A percentile compares a stretch with the other conserved stretches of the same genome.
phyloP scores from a whole-genome alignment of 106 monocot genomes.

The Phalaenopsis aphrodite region DNA sequence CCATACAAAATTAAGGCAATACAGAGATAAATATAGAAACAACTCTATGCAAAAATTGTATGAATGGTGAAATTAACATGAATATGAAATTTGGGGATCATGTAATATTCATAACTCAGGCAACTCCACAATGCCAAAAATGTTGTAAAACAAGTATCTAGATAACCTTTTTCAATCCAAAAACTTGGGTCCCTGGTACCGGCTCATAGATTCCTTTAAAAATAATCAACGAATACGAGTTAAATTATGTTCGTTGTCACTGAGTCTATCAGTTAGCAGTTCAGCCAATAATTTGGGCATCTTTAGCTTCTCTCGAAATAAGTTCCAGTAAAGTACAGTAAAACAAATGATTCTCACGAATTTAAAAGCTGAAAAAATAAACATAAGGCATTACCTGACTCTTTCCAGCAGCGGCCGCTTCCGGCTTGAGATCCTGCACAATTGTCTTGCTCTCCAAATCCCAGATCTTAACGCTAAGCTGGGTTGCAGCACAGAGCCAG shows the following conservation, averaged over 20 bases:
- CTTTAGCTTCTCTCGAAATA: too few relatives aligned
- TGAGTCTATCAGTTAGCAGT: too few relatives aligned
- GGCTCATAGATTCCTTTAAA: too few relatives aligned
- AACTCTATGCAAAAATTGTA: not conserved
- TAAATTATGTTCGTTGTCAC: too few relatives aligned
- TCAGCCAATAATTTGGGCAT: too few relatives aligned
- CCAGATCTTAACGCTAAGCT: slow-evolving; percentile 30
- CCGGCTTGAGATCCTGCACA: slow-evolving; percentile 29
- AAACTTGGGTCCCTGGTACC: too few relatives aligned
- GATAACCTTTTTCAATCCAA: too few relatives aligned
- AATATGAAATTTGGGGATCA: not conserved
- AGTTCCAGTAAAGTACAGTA: not conserved
- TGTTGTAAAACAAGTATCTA: too few relatives aligned
- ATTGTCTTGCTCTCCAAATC: slow-evolving; percentile 31
- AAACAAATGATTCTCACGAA: not conserved
- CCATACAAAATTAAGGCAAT: not conserved
- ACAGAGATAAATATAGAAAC: not conserved
- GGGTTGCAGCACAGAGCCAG: slow-evolving; percentile 28
- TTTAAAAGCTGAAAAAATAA: not conserved
- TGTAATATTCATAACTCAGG: too few relatives aligned
- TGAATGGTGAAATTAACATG: not conserved
- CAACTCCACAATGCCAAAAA: too few relatives aligned
- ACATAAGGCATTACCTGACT: not conserved
- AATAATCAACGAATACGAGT: too few relatives aligned
- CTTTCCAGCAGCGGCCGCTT: slow-evolving; percentile 2